Conservation (phyloP, 768 basidiomycete species). For the Trametes villosa region DNA sequence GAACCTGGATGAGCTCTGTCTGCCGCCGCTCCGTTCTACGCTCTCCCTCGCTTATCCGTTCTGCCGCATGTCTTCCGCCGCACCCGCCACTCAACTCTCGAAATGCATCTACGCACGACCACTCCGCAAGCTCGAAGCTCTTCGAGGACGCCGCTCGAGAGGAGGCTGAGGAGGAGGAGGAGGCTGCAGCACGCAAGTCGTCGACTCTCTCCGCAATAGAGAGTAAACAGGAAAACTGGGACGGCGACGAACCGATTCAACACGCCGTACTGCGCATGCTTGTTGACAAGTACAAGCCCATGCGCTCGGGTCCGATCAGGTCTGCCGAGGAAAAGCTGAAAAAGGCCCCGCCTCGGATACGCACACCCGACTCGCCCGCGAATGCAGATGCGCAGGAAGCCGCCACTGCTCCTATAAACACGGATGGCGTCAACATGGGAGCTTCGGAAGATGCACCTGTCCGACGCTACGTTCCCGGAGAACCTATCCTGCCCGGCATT, state of each 20-base stretch:
- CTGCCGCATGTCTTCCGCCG: slow-evolving; percentile 3
- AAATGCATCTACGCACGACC: slow-evolving; percentile 24
- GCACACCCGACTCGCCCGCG: slow-evolving; percentile 17
- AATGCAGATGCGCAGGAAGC: slow-evolving; percentile 21
- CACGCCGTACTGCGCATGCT: slow-evolving; percentile 84
- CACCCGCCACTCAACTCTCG: background rate
- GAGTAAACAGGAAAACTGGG: slow-evolving; percentile 69
- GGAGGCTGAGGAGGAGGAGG: slow-evolving; percentile 44
- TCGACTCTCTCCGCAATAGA: slow-evolving; percentile 39
- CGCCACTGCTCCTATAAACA: slow-evolving; percentile 1
- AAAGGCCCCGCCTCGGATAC: slow-evolving; percentile 48
- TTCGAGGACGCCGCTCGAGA: slow-evolving; percentile 66
- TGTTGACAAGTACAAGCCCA: slow-evolving; percentile 84
- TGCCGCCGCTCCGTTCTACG: slow-evolving; percentile 11
- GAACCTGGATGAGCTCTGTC: slow-evolving; percentile 26
- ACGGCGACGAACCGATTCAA: slow-evolving; percentile 70
- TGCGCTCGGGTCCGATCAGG: slow-evolving; percentile 61
- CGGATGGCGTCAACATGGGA: background rate
- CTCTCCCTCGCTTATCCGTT: background rate
- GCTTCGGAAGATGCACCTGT: slow-evolving; percentile 5
- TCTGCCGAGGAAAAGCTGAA: slow-evolving; percentile 72
- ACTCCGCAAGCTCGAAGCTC: slow-evolving; percentile 59
- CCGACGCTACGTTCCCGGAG: slow-evolving; percentile 27
- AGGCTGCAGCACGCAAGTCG: slow-evolving; percentile 19
- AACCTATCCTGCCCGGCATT: slow-evolving; percentile 57